These are phyloP conservation scores for Pythium scleroteichum DNA, from an alignment of 352 stramenopile species.

Conservation along the genomic window DNA sequence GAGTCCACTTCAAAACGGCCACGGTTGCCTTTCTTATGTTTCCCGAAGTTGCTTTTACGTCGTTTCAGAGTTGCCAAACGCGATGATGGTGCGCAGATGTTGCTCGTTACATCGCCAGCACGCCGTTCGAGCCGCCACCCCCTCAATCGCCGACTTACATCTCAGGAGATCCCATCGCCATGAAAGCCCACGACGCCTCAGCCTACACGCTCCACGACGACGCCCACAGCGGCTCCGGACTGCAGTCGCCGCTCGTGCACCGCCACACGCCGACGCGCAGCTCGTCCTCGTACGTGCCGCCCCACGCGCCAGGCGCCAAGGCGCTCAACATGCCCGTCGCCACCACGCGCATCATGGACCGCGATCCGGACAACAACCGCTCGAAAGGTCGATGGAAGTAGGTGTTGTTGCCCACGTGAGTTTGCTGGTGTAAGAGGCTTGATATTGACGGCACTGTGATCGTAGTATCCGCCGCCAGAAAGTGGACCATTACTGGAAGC, in stretches of 20 bases:
- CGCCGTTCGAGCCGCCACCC: neutral
- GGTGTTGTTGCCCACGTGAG: slow-evolving; percentile 26
- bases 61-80: neutral
- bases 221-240: neutral
- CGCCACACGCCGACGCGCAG: slow-evolving; percentile 20
- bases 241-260: slow-evolving; percentile 26
- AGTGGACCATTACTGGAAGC: slow-evolving; percentile 78
- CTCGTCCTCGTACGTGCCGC: slow-evolving; percentile 26
- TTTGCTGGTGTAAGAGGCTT: no score
- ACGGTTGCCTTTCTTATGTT: no score
- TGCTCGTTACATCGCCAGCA: neutral
- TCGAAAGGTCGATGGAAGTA: slow-evolving; percentile 83
- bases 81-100: neutral
- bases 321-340: slow-evolving; percentile 22
- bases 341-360: slow-evolving; percentile 74
- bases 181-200: slow-evolving; percentile 3
- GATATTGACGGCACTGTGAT: no score
- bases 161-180: neutral
- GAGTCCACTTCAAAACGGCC: no score
- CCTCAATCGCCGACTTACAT: neutral
- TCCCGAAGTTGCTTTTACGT: no score
- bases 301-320: slow-evolving; percentile 20
- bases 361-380: slow-evolving; percentile 60
- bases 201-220: slow-evolving; percentile 29
- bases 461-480: slow-evolving; percentile 81